Evolutionary conservation across 169 alveolate species (phyloP), one percentile per base, ranked within the genome.

Genomic region (Cryptosporidium meleagridis): DNA sequence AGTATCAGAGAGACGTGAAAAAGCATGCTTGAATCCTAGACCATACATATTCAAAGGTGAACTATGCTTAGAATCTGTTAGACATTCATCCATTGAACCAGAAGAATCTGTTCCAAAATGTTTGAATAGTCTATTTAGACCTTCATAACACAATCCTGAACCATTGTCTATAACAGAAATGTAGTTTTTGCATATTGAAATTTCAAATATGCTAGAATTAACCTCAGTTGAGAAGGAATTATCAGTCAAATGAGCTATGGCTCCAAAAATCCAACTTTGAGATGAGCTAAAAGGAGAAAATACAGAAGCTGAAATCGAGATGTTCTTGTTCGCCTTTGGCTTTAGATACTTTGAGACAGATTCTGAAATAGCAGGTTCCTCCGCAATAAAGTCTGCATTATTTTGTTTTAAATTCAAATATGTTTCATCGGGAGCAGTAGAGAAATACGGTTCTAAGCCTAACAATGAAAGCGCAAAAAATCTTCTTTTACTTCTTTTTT

Each of bases 21-120:
- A 94, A 9, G 98, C 95, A 92, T 93, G 92, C 91, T 96, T 96
- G 92, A 96, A 96, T 23, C 98, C 98, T 44, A 92, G 75, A 21
- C 98, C 98, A 67, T 96, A 80, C n/a, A 51, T 52, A 10, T 45
- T 51, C 6, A 33, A 23, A 14, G 51, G 26, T n/a, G 67, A 51
- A 21, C 55, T 69, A 8, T 2, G 0, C 1, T 31, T 67, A 14
- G 52, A 41, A 21, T 29, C 39, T 31, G 59, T 1, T 16, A 12
- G 41, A 29, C 23, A 23, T 5, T 16, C 59, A 18, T 12, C 75
- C 10, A 37, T 0, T 10, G 80, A 59, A 21, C 69, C 37, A 26
- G 18, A n/a, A 5, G 29, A n/a, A 35, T 59, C 44, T 10, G 59
- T 93, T 26, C 97, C 97, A 85, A 94, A 95, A 53, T 94, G 93